phyloP scores from a whole-genome alignment of 2,329 filamentous ascomycete species.

The Kalmusia sp. region DNA sequence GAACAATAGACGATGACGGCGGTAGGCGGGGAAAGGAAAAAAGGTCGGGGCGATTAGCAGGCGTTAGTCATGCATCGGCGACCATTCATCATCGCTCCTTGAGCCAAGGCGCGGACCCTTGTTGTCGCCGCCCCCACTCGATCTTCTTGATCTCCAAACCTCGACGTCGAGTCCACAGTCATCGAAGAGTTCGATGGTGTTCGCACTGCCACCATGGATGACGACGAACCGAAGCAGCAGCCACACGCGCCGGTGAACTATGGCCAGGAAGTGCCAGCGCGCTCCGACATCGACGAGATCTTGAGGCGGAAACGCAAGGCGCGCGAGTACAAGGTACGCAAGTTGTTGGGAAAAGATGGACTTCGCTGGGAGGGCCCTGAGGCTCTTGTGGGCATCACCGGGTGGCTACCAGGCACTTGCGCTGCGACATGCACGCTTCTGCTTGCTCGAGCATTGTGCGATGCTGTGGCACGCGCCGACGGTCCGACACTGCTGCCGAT shows the following conservation, averaged over 20 bases:
- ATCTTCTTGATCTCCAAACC: constrained; percentile 6
- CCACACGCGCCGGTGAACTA: constrained; percentile 27
- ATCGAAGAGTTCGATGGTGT: constrained; percentile 17
- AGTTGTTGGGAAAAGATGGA: background rate
- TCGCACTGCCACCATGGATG: constrained; percentile 37
- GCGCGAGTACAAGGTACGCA: constrained; percentile 56
- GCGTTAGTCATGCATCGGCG: background rate
- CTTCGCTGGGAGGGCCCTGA: background rate
- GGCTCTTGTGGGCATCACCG: background rate
- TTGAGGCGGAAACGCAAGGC: constrained; percentile 58
- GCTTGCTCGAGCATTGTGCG: background rate
- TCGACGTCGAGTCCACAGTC: constrained; percentile 17
- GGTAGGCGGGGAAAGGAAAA: background rate
- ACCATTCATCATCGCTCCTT: constrained; percentile 2
- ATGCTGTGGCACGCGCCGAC: background rate
- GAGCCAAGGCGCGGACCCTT: background rate
- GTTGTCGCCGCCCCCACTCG: constrained; percentile 9
- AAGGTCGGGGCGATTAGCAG: background rate
- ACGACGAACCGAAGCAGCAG: constrained; percentile 32
- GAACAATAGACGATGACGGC: background rate
- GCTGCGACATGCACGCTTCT: background rate
- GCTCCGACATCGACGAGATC: constrained; percentile 58
- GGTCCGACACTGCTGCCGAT: background rate
- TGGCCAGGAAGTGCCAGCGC: constrained; percentile 46
- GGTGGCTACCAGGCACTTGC: background rate